Conservation (phyloP, 78 protist species). For the Diacronema lutheri region DNA sequence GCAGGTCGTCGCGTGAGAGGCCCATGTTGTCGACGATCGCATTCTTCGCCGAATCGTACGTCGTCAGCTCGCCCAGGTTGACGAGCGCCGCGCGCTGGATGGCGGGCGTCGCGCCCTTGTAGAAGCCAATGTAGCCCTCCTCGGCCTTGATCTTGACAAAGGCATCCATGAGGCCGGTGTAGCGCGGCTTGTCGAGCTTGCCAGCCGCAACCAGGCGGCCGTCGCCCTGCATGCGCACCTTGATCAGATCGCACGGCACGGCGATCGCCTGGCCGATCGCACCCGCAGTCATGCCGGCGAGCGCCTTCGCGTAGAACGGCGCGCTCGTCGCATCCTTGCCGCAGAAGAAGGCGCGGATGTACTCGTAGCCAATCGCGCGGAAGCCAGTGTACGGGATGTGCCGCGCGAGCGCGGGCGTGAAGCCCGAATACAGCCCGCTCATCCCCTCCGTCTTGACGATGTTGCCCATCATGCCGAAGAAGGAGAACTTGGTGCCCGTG, state of each 20-base stretch:
- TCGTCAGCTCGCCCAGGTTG: conserved; percentile 31
- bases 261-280: conserved; percentile 33
- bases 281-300: conserved; percentile 35
- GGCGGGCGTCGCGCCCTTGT: conserved; percentile 18
- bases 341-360: conserved; percentile 10
- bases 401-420: conserved; percentile 1
- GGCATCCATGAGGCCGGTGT: conserved; percentile 70
- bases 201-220: conserved; percentile 41
- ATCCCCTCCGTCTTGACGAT: conserved; percentile 33
- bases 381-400: conserved; percentile 16
- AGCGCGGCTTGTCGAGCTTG: conserved; percentile 60
- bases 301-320: conserved; percentile 15
- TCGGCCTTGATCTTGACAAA: conserved; percentile 56
- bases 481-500: neutral
- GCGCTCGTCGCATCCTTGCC: neutral
- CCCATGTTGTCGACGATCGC: neutral
- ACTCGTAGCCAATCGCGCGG: neutral
- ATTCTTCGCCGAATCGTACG: conserved; percentile 26
- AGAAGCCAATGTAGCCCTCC: conserved; percentile 51
- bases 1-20: neutral
- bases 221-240: conserved; percentile 63
- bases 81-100: conserved; percentile 32
- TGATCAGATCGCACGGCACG: conserved; percentile 55
- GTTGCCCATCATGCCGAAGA: neutral
- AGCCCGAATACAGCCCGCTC: conserved; percentile 22